Base-by-base conservation (phyloP, 106 monocot species). In the Vanilla planifolia region DNA sequence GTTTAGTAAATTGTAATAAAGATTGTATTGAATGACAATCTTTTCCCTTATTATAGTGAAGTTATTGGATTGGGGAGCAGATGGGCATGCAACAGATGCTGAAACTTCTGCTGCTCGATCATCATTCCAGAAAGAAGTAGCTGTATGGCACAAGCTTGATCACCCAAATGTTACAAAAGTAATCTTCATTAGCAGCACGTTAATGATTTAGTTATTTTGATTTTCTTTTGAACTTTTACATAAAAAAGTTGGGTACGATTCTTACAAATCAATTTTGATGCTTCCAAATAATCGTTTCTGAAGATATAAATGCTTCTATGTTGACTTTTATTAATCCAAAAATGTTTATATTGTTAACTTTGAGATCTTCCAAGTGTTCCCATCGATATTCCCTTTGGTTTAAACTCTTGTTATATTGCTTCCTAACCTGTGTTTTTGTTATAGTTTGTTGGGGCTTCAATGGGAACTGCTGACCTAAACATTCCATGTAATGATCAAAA, bases 41-140 rank as follows among this genome's bases (percentile, higher is more conserved):
- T 41, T 46, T 71, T 69, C 35, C 29, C 7, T 25, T 68, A 27
- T 60, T 77, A 32, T 61, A 92, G 92, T 87, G 42, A 92, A 92
- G 64, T 21, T 92, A 15, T 78, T 92, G 75, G 86, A 92, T 35
- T 94, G 93, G 93, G 89, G 89, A 53, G 89, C 71, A 60, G 84
- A 85, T 48, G 77, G 77, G 8, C 44, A 70, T 51, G 56, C 75
- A 7, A 85, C 75, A 19, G 89, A 82, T 55, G 63, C 77, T 55
- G 83, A 80, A 71, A 71, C 85, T 70, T 55, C 75, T 72, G 61
- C 77, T 27, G 65, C 78, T 44, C 71, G 86, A 3, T 52, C 74
- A 56, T 86, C 83, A 53, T 92, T 92, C 63, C 64, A 65, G 34
- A 80, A 83, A 64, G 92, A 92, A 59, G 92, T 92, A 55, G 83